A percentile compares a stretch with the other conserved stretches of the same genome.
Conservation (phyloP, 2,329 filamentous ascomycete genomes). For the Hymenoscyphus fructigenus region DNA sequence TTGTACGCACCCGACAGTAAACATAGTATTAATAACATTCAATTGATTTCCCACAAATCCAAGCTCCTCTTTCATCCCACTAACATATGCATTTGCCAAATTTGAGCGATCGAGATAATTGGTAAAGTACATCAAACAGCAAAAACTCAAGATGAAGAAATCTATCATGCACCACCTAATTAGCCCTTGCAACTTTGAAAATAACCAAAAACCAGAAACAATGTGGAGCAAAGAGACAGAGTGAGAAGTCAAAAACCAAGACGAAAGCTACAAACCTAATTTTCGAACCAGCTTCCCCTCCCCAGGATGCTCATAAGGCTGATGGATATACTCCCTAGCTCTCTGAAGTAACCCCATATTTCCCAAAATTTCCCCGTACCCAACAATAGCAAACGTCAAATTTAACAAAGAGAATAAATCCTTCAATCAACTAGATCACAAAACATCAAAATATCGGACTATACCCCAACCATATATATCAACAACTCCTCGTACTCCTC, state of each 20-base stretch:
- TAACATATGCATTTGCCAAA: conserved; percentile 54
- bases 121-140: conserved; percentile 41
- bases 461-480: not conserved
- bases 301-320: conserved; percentile 30
- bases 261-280: conserved; percentile 21
- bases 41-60: conserved; percentile 48
- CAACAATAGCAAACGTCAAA: not conserved
- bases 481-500: not conserved
- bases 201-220: not conserved
- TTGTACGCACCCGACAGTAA: conserved; percentile 32
- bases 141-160: conserved; percentile 39
- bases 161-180: conserved; percentile 18
- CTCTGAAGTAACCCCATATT: conserved; percentile 16
- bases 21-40: conserved; percentile 54
- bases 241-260: not conserved
- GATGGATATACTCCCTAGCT: conserved; percentile 24
- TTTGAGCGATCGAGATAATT: conserved; percentile 49
- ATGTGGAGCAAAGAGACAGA: not conserved
- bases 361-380: not conserved
- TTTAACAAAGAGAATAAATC: not conserved
- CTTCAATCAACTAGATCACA: not conserved
- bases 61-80: conserved; percentile 53
- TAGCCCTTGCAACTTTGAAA: not conserved
- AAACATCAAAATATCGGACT: not conserved
- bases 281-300: conserved; percentile 31